Percentiles rank a stretch among this genome's conserved stretches.
phyloP scores from a whole-genome alignment of 768 basidiomycete genomes.

The Tylopilus subfusipes region DNA sequence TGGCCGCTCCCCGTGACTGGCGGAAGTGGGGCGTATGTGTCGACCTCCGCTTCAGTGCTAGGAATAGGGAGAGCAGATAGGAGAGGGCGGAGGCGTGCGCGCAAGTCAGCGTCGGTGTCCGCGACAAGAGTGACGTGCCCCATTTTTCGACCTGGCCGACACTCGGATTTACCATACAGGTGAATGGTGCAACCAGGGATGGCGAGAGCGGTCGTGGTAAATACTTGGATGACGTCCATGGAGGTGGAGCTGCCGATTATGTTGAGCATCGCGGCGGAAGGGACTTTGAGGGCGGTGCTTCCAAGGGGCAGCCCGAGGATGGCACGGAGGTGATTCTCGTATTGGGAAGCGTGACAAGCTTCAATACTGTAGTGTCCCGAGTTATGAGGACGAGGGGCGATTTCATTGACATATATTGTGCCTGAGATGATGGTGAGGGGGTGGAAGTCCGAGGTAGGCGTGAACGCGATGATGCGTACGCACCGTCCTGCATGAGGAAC shows the following conservation, averaged over 20 bases:
- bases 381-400: slow-evolving; percentile 97
- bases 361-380: slow-evolving; percentile 99
- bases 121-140: slow-evolving; percentile 93
- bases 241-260: slow-evolving; percentile 79
- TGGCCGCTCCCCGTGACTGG: slow-evolving; percentile 46
- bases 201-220: slow-evolving; percentile 57
- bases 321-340: slow-evolving; percentile 94
- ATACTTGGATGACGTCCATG: slow-evolving; percentile 54
- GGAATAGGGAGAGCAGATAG: slow-evolving; percentile 57
- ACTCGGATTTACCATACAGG: slow-evolving; percentile 92
- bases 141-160: slow-evolving; percentile 92
- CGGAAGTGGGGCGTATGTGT: slow-evolving; percentile 48
- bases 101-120: slow-evolving; percentile 71
- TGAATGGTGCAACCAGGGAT: slow-evolving; percentile 80
- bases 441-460: not conserved
- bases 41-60: slow-evolving; percentile 42
- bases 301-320: slow-evolving; percentile 90
- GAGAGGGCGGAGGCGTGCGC: slow-evolving; percentile 66
- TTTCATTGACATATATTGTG: slow-evolving; percentile 85
- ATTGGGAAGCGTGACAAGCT: slow-evolving; percentile 94
- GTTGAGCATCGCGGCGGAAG: slow-evolving; percentile 90
- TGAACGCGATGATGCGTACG: slow-evolving; percentile 15
- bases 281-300: slow-evolving; percentile 82
- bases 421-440: slow-evolving; percentile 41
- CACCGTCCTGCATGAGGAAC: slow-evolving; percentile 90